Evolutionary conservation across 306 rosid genomes (phyloP).

Genomic region (Sindora glabra): DNA sequence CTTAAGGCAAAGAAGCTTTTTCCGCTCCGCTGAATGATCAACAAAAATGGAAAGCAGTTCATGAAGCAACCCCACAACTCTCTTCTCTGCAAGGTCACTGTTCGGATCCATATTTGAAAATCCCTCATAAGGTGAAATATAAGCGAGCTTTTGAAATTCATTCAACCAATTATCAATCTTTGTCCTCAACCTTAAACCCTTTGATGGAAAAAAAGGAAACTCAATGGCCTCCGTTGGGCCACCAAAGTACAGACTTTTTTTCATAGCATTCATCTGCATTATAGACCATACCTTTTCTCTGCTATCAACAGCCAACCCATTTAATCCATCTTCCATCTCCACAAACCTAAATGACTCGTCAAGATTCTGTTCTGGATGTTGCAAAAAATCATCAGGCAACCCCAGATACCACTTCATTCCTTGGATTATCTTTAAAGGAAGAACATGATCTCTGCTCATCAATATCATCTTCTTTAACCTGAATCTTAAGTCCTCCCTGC

Average conservation of each 20-base stretch:
- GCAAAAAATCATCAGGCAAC: constrained; percentile 61
- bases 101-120: constrained; percentile 43
- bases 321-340: constrained; percentile 68
- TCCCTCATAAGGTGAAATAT: constrained; percentile 76
- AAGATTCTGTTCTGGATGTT: constrained; percentile 38
- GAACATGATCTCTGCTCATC: constrained; percentile 58
- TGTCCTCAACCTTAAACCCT: constrained; percentile 73
- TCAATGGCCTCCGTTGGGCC: constrained; percentile 55
- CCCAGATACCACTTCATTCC: constrained; percentile 97
- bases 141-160: constrained; percentile 79
- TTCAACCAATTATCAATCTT: constrained; percentile 65
- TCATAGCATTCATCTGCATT: constrained; percentile 55
- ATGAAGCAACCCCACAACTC: constrained; percentile 74
- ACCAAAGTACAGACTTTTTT: constrained; percentile 41
- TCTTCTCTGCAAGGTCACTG: constrained; percentile 67
- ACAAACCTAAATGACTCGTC: constrained; percentile 66
- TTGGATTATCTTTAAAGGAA: constrained; percentile 70
- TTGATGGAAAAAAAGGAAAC: constrained; percentile 61
- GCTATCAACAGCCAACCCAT: constrained; percentile 47
- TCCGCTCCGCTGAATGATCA: constrained; percentile 82
- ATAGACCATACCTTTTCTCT: constrained; percentile 46
- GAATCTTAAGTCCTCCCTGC: constrained; percentile 46
- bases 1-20: constrained; percentile 69
- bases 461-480: constrained; percentile 72
- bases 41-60: constrained; percentile 75